Evolutionary conservation across 1,284 basidiomycete species (phyloP).

Genomic region (Marasmius tenuissimus): DNA sequence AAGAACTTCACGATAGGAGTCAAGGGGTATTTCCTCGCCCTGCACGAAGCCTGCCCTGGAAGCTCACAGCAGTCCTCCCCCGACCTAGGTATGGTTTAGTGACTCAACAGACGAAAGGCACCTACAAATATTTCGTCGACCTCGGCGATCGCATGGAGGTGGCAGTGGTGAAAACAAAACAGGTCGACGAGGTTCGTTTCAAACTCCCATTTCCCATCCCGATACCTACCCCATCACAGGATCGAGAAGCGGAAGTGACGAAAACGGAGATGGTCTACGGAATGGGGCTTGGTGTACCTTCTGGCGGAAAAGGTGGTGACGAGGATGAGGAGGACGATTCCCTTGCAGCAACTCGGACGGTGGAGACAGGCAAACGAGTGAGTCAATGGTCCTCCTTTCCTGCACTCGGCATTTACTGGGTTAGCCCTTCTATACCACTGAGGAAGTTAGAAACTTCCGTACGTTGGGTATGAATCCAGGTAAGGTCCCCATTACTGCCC

Average conservation of each 20-base stretch:
- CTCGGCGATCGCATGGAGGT: slow-evolving; percentile 77
- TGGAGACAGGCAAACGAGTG: slow-evolving; percentile 52
- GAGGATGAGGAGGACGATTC: slow-evolving; percentile 37
- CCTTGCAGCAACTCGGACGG: slow-evolving; percentile 37
- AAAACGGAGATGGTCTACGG: slow-evolving; percentile 62
- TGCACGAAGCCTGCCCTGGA: slow-evolving; percentile 4
- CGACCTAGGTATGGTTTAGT: slow-evolving; percentile 76
- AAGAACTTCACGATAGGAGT: slow-evolving; percentile 84
- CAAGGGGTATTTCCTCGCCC: slow-evolving; percentile 67
- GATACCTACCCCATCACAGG: slow-evolving; percentile 35
- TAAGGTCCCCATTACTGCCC: slow-evolving; percentile 30
- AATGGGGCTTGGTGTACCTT: slow-evolving; percentile 51
- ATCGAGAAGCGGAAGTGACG: slow-evolving; percentile 57
- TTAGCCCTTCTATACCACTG: slow-evolving; percentile 82
- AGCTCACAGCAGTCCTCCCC: not conserved
- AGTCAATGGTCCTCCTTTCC: slow-evolving; percentile 16
- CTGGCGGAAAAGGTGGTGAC: slow-evolving; percentile 32
- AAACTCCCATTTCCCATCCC: not conserved
- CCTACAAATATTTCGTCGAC: slow-evolving; percentile 80
- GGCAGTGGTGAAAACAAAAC: slow-evolving; percentile 66
- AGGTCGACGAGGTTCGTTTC: slow-evolving; percentile 72
- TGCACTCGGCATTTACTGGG: not conserved
- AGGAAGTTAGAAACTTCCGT: slow-evolving; percentile 82
- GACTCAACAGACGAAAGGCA: slow-evolving; percentile 81
- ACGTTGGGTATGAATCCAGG: slow-evolving; percentile 77